Evolutionary conservation across 371 early-diverging fungal species (phyloP).

Genomic region (Mortierella sp.): DNA sequence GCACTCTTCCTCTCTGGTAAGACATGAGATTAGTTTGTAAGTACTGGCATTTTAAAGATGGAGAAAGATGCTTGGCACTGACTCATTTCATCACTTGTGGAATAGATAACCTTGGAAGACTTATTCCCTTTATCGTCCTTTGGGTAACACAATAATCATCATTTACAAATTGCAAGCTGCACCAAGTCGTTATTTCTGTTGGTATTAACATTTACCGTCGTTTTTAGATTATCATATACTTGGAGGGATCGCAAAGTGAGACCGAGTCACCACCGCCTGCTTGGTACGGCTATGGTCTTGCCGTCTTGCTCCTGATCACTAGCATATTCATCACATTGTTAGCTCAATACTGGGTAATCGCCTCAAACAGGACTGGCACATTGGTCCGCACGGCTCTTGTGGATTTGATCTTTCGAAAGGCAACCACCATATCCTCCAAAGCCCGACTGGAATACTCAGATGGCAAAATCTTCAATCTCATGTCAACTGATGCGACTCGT

Average conservation of each 20-base stretch:
- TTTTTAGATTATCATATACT: conserved; percentile 32
- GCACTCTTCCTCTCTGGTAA: conserved; percentile 23
- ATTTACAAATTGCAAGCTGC: background rate
- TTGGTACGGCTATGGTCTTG: conserved; percentile 49
- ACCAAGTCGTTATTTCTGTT: background rate
- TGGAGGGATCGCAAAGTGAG: conserved; percentile 20
- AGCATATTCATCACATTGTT: conserved; percentile 20
- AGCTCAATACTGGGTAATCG: conserved; percentile 27
- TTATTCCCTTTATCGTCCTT: conserved; percentile 1
- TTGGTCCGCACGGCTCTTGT: conserved; percentile 61
- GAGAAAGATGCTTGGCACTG: background rate
- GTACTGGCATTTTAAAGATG: background rate
- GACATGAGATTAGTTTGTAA: background rate
- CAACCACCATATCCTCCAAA: conserved; percentile 44
- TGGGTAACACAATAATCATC: conserved; percentile 10
- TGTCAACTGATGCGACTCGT: conserved; percentile 77
- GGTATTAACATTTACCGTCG: background rate
- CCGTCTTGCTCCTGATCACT: conserved; percentile 22
- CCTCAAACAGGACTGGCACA: conserved; percentile 49
- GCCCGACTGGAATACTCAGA: conserved; percentile 58
- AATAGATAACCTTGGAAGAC: background rate
- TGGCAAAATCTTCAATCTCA: conserved; percentile 80
- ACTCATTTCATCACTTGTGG: background rate
- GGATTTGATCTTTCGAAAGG: conserved; percentile 72
- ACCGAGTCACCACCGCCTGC: conserved; percentile 20